Percentiles rank a stretch among this genome's conserved stretches.
Conservation (phyloP, 768 basidiomycete species). For the Ramaria rubella region DNA sequence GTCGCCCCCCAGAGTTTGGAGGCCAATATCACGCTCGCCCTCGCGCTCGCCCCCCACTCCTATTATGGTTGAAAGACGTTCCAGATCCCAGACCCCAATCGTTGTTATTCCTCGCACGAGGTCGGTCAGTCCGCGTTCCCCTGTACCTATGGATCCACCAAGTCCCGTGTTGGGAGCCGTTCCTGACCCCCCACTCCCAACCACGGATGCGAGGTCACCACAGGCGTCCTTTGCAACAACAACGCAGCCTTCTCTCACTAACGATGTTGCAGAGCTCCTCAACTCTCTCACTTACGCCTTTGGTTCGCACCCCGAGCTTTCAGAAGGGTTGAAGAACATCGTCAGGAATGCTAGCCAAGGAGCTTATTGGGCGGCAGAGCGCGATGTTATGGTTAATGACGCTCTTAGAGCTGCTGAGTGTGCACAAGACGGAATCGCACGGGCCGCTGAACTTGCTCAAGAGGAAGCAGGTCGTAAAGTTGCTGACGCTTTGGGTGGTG, state of each 20-base stretch:
- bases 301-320: conserved; percentile 62
- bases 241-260: conserved; percentile 42
- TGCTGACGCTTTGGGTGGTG: conserved; percentile 52
- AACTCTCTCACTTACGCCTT: conserved; percentile 49
- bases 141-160: too few species aligned
- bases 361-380: conserved; percentile 65
- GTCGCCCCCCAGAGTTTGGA: neutral
- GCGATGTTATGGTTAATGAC: conserved; percentile 15
- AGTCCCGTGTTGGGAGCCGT: conserved; percentile 9
- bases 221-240: conserved; percentile 14
- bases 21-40: neutral
- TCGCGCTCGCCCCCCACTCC: neutral
- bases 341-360: conserved; percentile 55
- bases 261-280: conserved; percentile 60
- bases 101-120: too few species aligned
- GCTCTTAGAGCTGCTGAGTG: conserved; percentile 28
- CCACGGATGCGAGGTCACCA: conserved; percentile 21
- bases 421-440: conserved; percentile 25
- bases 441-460: conserved; percentile 45
- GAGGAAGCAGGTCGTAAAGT: conserved; percentile 60
- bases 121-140: conserved; percentile 10
- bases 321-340: conserved; percentile 60
- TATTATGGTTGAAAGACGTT: neutral
- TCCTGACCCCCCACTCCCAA: conserved; percentile 47
- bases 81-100: neutral